Percentiles rank a stretch among this genome's conserved stretches.
phyloP scores from a whole-genome alignment of 441 rosid species.

The Manihot esculenta region DNA sequence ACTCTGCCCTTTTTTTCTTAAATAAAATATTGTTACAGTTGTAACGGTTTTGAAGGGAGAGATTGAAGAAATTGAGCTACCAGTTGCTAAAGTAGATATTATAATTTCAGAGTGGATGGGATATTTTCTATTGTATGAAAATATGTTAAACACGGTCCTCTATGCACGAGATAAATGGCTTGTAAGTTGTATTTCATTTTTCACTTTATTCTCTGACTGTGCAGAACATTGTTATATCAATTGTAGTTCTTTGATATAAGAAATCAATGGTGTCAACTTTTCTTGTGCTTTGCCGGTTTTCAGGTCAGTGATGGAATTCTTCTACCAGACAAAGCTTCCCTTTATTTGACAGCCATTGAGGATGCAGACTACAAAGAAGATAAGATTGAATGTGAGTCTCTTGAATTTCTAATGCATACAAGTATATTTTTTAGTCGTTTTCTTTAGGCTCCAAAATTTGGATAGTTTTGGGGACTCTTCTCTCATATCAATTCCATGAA shows the following conservation, averaged over 20 bases:
- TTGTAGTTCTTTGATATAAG: background rate
- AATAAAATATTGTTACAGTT: constrained; percentile 40
- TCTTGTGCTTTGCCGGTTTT: constrained; percentile 16
- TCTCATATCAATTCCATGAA: background rate
- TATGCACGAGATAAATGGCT: constrained; percentile 99
- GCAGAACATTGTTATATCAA: background rate
- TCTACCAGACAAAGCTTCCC: constrained; percentile 93
- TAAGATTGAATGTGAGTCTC: constrained; percentile 85
- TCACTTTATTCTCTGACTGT: background rate
- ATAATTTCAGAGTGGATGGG: constrained; percentile 99
- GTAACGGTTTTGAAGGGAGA: constrained; percentile 96
- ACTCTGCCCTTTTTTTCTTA: background rate
- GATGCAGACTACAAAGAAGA: constrained; percentile 97
- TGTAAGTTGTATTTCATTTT: constrained; percentile 46
- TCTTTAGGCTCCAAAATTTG: background rate
- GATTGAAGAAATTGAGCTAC: constrained; percentile 95
- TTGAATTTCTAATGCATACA: constrained; percentile 1
- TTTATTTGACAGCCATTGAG: constrained; percentile 87
- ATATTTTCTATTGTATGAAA: constrained; percentile 90
- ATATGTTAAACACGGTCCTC: constrained; percentile 87
- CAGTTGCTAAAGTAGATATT: constrained; percentile 82
- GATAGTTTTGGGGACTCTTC: background rate
- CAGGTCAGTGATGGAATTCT: constrained; percentile 84
- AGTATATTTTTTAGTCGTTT: constrained; percentile 10
- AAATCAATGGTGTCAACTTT: background rate